These are phyloP conservation scores for Graphiopsis chlorocephala DNA, from an alignment of 2,329 filamentous ascomycete species.

Conservation along the genomic window DNA sequence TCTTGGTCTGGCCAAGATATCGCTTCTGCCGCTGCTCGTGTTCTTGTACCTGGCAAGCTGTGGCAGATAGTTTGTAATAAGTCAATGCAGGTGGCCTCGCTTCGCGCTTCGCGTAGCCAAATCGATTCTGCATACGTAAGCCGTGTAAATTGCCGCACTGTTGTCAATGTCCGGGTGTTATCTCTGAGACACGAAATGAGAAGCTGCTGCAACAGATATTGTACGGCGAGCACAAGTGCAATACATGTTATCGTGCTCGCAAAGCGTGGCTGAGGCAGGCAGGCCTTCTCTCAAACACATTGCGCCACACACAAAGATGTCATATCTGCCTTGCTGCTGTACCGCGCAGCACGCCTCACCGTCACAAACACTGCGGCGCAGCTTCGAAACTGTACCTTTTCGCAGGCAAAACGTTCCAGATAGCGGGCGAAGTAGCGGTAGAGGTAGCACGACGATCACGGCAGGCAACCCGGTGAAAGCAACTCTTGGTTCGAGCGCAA, in stretches of 20 bases:
- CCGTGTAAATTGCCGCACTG: neutral
- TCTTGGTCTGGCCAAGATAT: neutral
- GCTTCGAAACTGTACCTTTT: neutral
- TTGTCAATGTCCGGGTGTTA: neutral
- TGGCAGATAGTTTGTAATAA: neutral
- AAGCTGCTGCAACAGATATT: neutral
- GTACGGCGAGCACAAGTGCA: neutral
- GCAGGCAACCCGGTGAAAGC: neutral
- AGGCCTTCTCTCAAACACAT: neutral
- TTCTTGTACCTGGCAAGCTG: neutral
- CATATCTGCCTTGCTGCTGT: neutral
- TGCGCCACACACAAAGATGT: neutral
- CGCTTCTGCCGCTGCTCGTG: neutral
- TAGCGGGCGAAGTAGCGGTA: neutral
- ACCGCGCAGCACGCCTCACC: conserved; percentile 1
- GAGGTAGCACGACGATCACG: neutral
- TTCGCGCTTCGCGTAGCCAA: neutral
- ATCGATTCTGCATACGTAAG: neutral
- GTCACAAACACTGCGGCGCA: conserved; percentile 1
- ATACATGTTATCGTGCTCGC: neutral
- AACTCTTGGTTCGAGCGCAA: neutral
- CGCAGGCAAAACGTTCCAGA: neutral
- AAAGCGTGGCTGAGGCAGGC: neutral
- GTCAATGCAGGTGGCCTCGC: neutral
- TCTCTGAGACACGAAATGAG: neutral